Evolutionary conservation across 2,329 filamentous ascomycete species (phyloP), one percentile per base, ranked within the genome.

Genomic region (Massarina eburnea): DNA sequence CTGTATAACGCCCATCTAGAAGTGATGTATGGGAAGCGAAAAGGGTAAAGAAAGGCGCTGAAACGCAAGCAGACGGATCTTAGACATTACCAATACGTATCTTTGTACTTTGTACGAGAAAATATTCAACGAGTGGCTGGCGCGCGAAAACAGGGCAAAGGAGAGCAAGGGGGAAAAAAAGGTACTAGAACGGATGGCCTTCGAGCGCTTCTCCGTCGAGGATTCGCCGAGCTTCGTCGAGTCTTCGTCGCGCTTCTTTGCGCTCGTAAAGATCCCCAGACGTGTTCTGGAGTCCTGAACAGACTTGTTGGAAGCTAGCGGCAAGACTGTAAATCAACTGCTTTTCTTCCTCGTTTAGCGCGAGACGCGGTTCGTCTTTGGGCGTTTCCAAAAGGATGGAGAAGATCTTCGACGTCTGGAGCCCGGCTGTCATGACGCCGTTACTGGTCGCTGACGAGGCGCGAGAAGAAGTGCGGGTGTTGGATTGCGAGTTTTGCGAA

Each of bases 151-250:
- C n/a, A n/a, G n/a, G n/a, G n/a, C 12, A 19, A 42, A 34, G 43
- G 38, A 19, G 15, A 29, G 30, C 5, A 5, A 26, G 21, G 6
- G 20, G 15, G 24, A 14, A 26, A 24, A 4, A 17, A 33, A 33
- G 12, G 15, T 17, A 41, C 59, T 41, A 57, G 41, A 64, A 65
- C 7, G 59, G 54, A 21, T 54, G 48, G 27, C 62, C 59, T 35
- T 58, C 55, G 3, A 49, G n/a, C 21, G 60, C 57, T 48, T 84
- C 73, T 4, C 88, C 89, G 55, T 92, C 88, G 22, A 95, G 74
- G 3, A 89, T 80, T 41, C 81, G 78, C 48, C 84, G 82, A 4
- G 90, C 91, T 41, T 83, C 81, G 55, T 95, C 89, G 40, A 96
- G 78, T 55, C 87, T 79, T 52, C 86, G 76, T 48, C 89, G 77